phyloP scores from a whole-genome alignment of 805 yeast species.

The Clavispora carvajalis region DNA sequence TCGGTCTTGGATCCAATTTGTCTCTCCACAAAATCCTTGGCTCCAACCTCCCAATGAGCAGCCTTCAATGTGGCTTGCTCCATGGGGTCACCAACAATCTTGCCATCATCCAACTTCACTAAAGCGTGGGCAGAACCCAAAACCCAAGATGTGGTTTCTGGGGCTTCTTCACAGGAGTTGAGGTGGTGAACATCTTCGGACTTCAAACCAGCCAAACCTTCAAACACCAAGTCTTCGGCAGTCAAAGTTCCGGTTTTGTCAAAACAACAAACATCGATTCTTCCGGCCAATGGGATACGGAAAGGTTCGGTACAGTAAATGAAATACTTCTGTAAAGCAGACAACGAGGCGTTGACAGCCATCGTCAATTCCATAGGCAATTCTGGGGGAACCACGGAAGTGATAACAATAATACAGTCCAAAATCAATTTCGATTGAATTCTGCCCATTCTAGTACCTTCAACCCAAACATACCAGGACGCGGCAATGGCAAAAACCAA shows the following conservation, averaged over 20 bases:
- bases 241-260: constrained; percentile 98
- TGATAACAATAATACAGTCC: constrained; percentile 92
- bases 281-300: constrained; percentile 95
- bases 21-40: constrained; percentile 65
- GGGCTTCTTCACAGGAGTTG: constrained; percentile 55
- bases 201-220: constrained; percentile 86
- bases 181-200: constrained; percentile 49
- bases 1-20: constrained; percentile 26
- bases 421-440: constrained; percentile 87
- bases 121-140: constrained; percentile 96
- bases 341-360: constrained; percentile 92
- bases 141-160: constrained; percentile 61
- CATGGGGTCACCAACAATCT: constrained; percentile 98
- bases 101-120: constrained; percentile 92
- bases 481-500: constrained; percentile 91
- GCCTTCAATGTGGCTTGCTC: constrained; percentile 93
- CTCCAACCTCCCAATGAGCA: constrained; percentile 77
- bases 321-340: constrained; percentile 80
- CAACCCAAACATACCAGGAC: constrained; percentile 96
- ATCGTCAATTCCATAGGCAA: constrained; percentile 97
- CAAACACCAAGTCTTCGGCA: constrained; percentile 93
- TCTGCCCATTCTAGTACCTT: constrained; percentile 94
- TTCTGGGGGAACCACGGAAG: constrained; percentile 98
- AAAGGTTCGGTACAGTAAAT: constrained; percentile 98
- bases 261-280: constrained; percentile 96